Evolutionary conservation across 768 basidiomycete genomes (phyloP).

Genomic region (Kwoniella europaea): DNA sequence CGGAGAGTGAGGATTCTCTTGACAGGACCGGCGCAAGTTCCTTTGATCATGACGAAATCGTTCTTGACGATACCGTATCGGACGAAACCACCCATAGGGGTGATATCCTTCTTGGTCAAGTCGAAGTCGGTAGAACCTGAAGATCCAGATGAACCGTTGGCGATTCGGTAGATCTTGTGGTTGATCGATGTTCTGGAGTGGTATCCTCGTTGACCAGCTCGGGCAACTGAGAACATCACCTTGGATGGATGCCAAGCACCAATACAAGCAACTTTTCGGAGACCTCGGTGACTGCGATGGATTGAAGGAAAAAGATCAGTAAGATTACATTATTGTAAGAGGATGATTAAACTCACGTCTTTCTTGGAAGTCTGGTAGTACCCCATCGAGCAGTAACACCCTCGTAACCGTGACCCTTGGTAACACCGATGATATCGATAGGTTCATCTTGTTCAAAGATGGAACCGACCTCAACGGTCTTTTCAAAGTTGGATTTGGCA

Average conservation of each 20-base stretch:
- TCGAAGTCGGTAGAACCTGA: slow-evolving; percentile 95
- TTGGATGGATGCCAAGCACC: slow-evolving; percentile 64
- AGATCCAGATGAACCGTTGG: slow-evolving; percentile 72
- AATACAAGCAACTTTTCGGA: slow-evolving; percentile 88
- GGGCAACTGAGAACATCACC: slow-evolving; percentile 99
- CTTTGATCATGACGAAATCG: slow-evolving; percentile 97
- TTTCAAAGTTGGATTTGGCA: slow-evolving; percentile 92
- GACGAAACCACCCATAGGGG: slow-evolving; percentile 98
- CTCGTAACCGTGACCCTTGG: slow-evolving; percentile 98
- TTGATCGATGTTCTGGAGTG: slow-evolving; percentile 62
- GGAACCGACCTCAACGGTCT: slow-evolving; percentile 79
- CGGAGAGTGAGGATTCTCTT: slow-evolving; percentile 98
- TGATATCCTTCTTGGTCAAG: slow-evolving; percentile 68
- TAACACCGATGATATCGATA: slow-evolving; percentile 95
- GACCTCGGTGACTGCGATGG: slow-evolving; percentile 87
- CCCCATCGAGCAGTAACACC: slow-evolving; percentile 99
- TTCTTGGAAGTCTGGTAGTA: slow-evolving; percentile 96
- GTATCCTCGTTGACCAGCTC: slow-evolving; percentile 91
- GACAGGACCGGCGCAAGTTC: slow-evolving; percentile 91
- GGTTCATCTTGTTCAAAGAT: slow-evolving; percentile 97
- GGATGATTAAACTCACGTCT: slow-evolving; percentile 63
- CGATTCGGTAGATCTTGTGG: slow-evolving; percentile 75
- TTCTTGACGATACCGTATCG: slow-evolving; percentile 99
- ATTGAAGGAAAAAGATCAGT: not conserved
- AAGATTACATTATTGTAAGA: not conserved